Conservation (phyloP, 352 stramenopile species). For the Poterioochromonas sp. region DNA sequence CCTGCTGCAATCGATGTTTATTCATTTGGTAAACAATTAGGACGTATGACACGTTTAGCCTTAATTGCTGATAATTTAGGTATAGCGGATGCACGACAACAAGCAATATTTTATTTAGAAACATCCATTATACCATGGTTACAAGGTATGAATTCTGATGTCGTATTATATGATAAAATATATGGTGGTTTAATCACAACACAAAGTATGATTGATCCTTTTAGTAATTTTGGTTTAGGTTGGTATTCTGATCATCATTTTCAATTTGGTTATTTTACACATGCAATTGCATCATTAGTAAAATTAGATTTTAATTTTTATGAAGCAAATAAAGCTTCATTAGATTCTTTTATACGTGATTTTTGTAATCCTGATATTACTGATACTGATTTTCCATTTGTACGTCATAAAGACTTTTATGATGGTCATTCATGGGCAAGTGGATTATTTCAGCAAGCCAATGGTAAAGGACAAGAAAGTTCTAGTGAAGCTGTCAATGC, state of each 20-base stretch:
- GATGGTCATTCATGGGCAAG: slow-evolving; percentile 90
- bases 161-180: slow-evolving; percentile 80
- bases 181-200: slow-evolving; percentile 80
- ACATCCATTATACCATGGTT: slow-evolving; percentile 65
- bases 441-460: slow-evolving; percentile 81
- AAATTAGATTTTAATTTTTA: slow-evolving; percentile 4
- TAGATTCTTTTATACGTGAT: slow-evolving; percentile 22
- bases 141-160: slow-evolving; percentile 58
- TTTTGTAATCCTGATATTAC: slow-evolving; percentile 1
- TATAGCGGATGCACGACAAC: slow-evolving; percentile 49
- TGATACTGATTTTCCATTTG: slow-evolving; percentile 62
- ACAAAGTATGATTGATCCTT: slow-evolving; percentile 71
- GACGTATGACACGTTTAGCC: slow-evolving; percentile 39
- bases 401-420: slow-evolving; percentile 92
- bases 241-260: slow-evolving; percentile 80
- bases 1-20: slow-evolving; percentile 48
- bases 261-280: slow-evolving; percentile 87
- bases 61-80: slow-evolving; percentile 66
- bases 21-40: slow-evolving; percentile 69
- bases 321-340: slow-evolving; percentile 10
- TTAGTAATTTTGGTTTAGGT: slow-evolving; percentile 82
- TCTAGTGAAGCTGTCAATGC: slow-evolving; percentile 71
- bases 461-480: slow-evolving; percentile 68
- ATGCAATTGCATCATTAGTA: slow-evolving; percentile 44
- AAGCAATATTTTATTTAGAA: slow-evolving; percentile 57